These are phyloP conservation scores for Protomyces arabidopsidicola DNA, from an alignment of 1,139 yeast genomes.

Conservation along the genomic window DNA sequence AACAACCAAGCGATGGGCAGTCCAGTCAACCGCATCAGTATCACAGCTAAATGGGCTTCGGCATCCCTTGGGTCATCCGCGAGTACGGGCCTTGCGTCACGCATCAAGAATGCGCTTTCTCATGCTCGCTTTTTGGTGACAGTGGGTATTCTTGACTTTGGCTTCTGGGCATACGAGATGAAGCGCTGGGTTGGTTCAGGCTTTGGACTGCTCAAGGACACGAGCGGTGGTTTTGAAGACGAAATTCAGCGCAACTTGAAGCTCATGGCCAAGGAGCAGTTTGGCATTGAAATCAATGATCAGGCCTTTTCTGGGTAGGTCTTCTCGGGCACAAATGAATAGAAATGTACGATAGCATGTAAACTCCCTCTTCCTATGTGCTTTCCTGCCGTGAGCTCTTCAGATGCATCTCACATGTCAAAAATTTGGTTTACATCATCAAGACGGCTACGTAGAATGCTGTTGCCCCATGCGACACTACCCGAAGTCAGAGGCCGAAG, in stretches of 20 bases:
- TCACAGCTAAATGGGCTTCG: slow-evolving; percentile 46
- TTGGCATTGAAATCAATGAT: slow-evolving; percentile 32
- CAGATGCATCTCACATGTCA: no score
- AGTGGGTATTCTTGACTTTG: slow-evolving; percentile 46
- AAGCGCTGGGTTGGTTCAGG: slow-evolving; percentile 41
- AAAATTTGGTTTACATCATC: no score
- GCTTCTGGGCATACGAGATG: slow-evolving; percentile 45
- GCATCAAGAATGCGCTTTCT: slow-evolving; percentile 13
- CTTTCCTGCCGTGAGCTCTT: no score
- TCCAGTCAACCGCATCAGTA: slow-evolving; percentile 65
- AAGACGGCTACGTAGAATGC: no score
- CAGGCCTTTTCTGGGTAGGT: slow-evolving; percentile 13
- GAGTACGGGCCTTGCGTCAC: slow-evolving; percentile 1
- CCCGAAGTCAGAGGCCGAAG: slow-evolving; percentile 16
- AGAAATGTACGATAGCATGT: no score
- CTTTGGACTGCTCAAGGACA: slow-evolving; percentile 36
- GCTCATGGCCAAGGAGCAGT: slow-evolving; percentile 31
- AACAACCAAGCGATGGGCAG: slow-evolving; percentile 62
- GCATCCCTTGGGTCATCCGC: slow-evolving; percentile 28
- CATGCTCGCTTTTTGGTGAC: slow-evolving; percentile 43
- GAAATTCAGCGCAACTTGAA: slow-evolving; percentile 46
- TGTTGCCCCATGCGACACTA: slow-evolving; percentile 5
- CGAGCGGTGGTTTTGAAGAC: slow-evolving; percentile 47
- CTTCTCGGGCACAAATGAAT: neutral
- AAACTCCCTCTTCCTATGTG: no score